Conservation (phyloP, 345 rosid species). For the Rhizophora apiculata region DNA sequence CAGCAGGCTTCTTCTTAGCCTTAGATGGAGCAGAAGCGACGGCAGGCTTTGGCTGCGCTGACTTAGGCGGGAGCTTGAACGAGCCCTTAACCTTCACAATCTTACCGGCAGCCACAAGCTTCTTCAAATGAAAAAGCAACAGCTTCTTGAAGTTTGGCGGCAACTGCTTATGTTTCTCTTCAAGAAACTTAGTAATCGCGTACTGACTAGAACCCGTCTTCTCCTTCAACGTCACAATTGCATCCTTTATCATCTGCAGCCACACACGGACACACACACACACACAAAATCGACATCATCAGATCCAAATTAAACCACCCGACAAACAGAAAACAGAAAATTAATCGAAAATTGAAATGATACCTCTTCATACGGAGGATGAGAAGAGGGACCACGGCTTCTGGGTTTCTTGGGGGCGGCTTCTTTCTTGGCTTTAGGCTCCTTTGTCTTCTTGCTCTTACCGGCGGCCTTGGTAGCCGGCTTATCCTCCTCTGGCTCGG, state of each 20-base stretch:
- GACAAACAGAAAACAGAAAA: background rate
- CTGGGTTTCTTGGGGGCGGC: constrained; percentile 44
- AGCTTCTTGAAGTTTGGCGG: constrained; percentile 65
- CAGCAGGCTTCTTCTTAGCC: constrained; percentile 30
- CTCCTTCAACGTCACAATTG: constrained; percentile 67
- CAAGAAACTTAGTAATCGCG: constrained; percentile 75
- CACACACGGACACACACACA: background rate
- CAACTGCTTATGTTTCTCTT: constrained; percentile 70
- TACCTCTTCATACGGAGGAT: constrained; percentile 80
- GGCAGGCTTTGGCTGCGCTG: constrained; percentile 17
- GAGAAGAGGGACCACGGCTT: constrained; percentile 30
- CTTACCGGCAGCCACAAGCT: constrained; percentile 60
- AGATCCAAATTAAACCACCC: constrained; percentile 9
- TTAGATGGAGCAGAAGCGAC: constrained; percentile 24
- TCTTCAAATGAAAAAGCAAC: constrained; percentile 54
- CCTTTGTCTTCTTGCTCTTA: constrained; percentile 46
- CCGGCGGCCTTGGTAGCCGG: constrained; percentile 30
- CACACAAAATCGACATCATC: constrained; percentile 7
- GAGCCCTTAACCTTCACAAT: constrained; percentile 70
- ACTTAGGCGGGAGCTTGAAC: constrained; percentile 51
- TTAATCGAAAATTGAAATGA: background rate
- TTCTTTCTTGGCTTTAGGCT: constrained; percentile 44
- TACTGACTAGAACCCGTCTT: constrained; percentile 85
- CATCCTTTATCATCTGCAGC: constrained; percentile 73
- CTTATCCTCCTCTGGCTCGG: background rate